Evolutionary conservation across 1,284 basidiomycete species (phyloP), one percentile per base, ranked within the genome.

Genomic region (Sporisorium exsertum): DNA sequence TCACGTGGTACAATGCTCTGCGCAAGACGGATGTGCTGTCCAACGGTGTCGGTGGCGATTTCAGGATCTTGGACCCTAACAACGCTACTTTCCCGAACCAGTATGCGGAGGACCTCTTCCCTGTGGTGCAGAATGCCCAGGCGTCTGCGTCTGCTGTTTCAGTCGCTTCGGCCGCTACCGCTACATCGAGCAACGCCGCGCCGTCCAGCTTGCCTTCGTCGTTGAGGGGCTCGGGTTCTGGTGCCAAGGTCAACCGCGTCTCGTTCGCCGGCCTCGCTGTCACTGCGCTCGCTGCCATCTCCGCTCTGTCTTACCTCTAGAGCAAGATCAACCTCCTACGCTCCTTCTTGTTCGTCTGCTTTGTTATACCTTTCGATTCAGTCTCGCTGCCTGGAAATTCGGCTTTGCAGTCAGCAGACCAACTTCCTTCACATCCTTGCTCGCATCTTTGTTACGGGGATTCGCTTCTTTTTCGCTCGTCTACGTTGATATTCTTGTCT

Each of bases 1-100:
- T 79, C 33, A 82, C 85, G 7, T 86, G 85, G 85, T 86, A 84
- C 78, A 86, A 86, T 55, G 83, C 80, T 26, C 46, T 71, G 15
- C 62, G 64, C 12, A 52, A 66, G 35, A 70, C 70, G 24, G 74
- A 77, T n/a, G 43, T 76, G 0, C 52, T 76, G 1, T 66, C 63
- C 35, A 75, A 59, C 47, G 67, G 72, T 16, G 72, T 75, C 10
- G 72, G 72, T 29, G 66, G 66, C 15, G 73, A 77, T 20, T 77
- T 77, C 56, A 54, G 73, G 4, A 69, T 77, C 29, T 22, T 77
- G 8, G 69, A 77, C 45, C 73, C 69, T 8, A 43, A 42, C 54
- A 76, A 71, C 35, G 47, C 57, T 5, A 71, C 57, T 20, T 76
- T 76, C 61, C 68, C 67, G 15, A 76, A 76, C 61, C 20, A 61